These are phyloP conservation scores for Forsythia viridissima DNA, from an alignment of 257 asterid species.

Conservation along the genomic window DNA sequence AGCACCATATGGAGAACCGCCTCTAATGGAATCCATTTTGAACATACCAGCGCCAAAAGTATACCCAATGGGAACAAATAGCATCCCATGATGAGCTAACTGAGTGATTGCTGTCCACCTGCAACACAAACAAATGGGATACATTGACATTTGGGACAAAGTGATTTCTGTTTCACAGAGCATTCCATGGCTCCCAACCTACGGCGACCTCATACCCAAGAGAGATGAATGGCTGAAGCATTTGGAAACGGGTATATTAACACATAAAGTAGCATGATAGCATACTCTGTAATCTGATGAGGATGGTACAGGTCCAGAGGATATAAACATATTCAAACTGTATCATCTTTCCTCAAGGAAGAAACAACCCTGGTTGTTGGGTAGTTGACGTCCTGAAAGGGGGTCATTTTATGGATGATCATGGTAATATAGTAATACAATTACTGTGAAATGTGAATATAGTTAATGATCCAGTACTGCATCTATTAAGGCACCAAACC, in stretches of 20 bases:
- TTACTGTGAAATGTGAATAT: not conserved
- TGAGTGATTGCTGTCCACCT: constrained; percentile 89
- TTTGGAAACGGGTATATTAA: not conserved
- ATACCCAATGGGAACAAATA: constrained; percentile 80
- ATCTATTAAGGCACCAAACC: not conserved
- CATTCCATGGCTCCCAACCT: not conserved
- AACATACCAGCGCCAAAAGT: constrained; percentile 87
- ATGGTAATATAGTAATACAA: not conserved
- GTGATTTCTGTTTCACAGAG: not conserved
- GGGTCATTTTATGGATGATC: not conserved
- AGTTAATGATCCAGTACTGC: not conserved
- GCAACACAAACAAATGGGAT: constrained; percentile 9
- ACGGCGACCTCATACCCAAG: not conserved
- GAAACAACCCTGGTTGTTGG: not conserved
- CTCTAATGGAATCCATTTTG: constrained; percentile 66
- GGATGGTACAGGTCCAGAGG: not conserved
- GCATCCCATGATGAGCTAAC: constrained; percentile 83
- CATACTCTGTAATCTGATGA: not conserved
- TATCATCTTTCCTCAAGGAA: not conserved
- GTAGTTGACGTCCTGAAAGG: not conserved
- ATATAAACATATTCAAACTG: not conserved
- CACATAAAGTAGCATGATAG: not conserved
- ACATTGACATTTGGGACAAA: not conserved
- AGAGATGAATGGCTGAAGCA: not conserved
- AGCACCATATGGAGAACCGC: constrained; percentile 56